These are phyloP conservation scores for Cyclotella sp. DNA, from an alignment of 108 stramenopile species.

Conservation along the genomic window DNA sequence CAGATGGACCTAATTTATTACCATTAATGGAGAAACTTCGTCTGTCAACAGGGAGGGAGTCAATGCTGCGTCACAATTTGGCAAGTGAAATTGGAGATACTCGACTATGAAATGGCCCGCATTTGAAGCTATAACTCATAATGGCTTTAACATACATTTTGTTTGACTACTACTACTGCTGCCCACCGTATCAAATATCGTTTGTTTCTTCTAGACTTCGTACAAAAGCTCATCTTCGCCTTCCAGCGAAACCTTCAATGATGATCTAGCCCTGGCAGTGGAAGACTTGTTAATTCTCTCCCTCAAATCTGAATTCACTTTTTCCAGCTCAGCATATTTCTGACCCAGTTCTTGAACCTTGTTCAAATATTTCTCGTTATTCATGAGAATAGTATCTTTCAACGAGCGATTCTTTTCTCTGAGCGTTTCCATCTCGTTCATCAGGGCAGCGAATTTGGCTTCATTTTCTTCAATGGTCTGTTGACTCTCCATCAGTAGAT, in stretches of 20 bases:
- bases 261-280: not conserved
- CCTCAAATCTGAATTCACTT: slow-evolving; percentile 38
- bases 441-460: slow-evolving; percentile 25
- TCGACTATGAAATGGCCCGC: not conserved
- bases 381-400: slow-evolving; percentile 48
- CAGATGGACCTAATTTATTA: not conserved
- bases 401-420: slow-evolving; percentile 44
- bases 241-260: slow-evolving; percentile 29
- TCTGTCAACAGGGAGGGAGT: slow-evolving; percentile 12
- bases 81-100: not conserved
- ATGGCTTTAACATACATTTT: not conserved
- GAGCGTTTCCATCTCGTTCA: slow-evolving; percentile 25
- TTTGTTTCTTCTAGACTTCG: slow-evolving; percentile 22
- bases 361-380: slow-evolving; percentile 44
- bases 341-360: slow-evolving; percentile 49
- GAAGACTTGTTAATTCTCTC: slow-evolving; percentile 14
- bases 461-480: slow-evolving; percentile 26
- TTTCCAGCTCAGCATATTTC: slow-evolving; percentile 42
- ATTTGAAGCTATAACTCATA: not conserved
- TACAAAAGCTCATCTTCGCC: slow-evolving; percentile 39
- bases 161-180: not conserved
- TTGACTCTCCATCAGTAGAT: not conserved
- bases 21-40: slow-evolving; percentile 1
- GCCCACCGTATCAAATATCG: not conserved
- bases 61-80: slow-evolving; percentile 3